Conservation (phyloP, 2,329 filamentous ascomycete species). For the Aspergillus quadricinctus region DNA sequence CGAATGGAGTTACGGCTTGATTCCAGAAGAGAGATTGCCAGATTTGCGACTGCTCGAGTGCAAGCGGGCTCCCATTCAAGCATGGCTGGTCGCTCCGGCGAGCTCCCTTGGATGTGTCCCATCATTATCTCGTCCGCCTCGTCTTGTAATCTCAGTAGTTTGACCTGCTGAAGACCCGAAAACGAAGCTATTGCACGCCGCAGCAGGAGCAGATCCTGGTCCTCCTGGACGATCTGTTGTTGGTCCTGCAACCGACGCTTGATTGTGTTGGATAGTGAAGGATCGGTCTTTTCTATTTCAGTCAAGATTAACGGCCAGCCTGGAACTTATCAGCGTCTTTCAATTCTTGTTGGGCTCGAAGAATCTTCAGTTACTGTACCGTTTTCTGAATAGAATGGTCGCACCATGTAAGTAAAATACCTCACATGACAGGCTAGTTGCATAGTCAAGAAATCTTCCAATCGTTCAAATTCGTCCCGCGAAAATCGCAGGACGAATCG, state of each 20-base stretch:
- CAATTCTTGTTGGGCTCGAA: neutral
- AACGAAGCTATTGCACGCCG: constrained; percentile 56
- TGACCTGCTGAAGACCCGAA: constrained; percentile 58
- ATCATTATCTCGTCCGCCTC: constrained; percentile 53
- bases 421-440: constrained; percentile 35
- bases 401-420: constrained; percentile 38
- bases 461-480: constrained; percentile 28
- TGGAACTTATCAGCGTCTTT: constrained; percentile 20
- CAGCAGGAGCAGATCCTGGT: constrained; percentile 51
- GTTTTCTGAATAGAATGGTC: constrained; percentile 37
- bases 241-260: constrained; percentile 33
- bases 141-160: constrained; percentile 60
- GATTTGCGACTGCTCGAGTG: constrained; percentile 56
- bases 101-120: constrained; percentile 48
- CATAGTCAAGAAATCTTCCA: constrained; percentile 33
- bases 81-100: constrained; percentile 44
- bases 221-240: constrained; percentile 45
- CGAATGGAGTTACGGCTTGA: constrained; percentile 55
- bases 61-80: constrained; percentile 61
- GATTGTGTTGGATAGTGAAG: constrained; percentile 25
- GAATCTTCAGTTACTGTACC: constrained; percentile 26
- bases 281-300: constrained; percentile 15
- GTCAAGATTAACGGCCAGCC: constrained; percentile 27
- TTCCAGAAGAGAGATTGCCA: constrained; percentile 54
- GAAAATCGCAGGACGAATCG: constrained; percentile 36